Evolutionary conservation across 176 grass and related monocot species (phyloP).

Genomic region (Areca catechu): DNA sequence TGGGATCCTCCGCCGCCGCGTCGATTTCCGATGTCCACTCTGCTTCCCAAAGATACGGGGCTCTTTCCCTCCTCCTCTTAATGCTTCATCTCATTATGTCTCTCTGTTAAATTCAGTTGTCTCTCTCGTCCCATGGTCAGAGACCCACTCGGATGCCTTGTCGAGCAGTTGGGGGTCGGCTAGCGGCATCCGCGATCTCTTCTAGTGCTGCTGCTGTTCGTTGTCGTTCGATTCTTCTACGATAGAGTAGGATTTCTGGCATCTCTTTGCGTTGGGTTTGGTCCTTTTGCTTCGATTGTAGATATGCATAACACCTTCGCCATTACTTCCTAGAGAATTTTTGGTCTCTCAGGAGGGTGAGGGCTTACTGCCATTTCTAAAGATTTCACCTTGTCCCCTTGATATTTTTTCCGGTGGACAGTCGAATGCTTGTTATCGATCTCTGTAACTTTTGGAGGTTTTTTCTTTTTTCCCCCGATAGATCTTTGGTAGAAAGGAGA

Average conservation of each 20-base stretch:
- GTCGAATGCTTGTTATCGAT: conserved; percentile 13
- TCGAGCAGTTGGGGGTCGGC: conserved; percentile 25
- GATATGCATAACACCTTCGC: background rate
- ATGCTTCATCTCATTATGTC: conserved; percentile 20
- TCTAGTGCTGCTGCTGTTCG: background rate
- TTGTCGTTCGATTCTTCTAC: conserved; percentile 3
- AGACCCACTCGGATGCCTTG: conserved; percentile 1
- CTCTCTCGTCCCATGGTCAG: conserved; percentile 13
- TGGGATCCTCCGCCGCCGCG: conserved; percentile 10
- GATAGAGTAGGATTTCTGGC: background rate
- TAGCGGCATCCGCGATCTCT: background rate
- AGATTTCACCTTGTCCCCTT: conserved; percentile 21
- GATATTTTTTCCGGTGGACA: conserved; percentile 1
- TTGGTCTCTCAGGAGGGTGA: conserved; percentile 18
- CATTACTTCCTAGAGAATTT: conserved; percentile 24
- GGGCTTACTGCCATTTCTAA: conserved; percentile 3
- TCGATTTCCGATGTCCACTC: too few relatives aligned
- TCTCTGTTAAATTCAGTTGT: background rate
- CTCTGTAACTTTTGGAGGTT: background rate
- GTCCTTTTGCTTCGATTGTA: conserved; percentile 1
- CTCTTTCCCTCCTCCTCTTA: conserved; percentile 18
- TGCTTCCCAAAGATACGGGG: background rate
- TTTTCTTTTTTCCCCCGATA: background rate
- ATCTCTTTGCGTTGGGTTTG: background rate
- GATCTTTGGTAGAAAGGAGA: background rate